Base-by-base conservation (phyloP, 2,329 filamentous ascomycete species). In the Pseudogymnoascus sp. region DNA sequence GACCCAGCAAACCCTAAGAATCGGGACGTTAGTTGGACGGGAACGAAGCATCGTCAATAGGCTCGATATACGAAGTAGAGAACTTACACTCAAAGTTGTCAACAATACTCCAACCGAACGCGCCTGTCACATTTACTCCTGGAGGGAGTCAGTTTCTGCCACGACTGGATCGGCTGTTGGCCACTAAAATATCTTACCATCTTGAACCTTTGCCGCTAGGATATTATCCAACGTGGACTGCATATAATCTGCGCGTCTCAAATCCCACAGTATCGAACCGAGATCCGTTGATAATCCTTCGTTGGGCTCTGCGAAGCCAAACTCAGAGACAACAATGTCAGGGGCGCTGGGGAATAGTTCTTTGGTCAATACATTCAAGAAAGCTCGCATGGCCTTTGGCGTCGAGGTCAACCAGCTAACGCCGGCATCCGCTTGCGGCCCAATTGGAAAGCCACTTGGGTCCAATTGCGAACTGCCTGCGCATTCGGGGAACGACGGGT, bases 381-480 rank as follows among this genome's bases (percentile, higher is more conserved):
- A 78, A 19, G 72, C 70, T 13, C 77, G 72, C 17, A 80, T 72
- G 1, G 74, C 75, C 1, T 68, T 64, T 0, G 77, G 77, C 0
- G 77, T 76, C 38, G 67, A 72, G 67, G 74, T 75, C 11, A 80
- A 68, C 78, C 78, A 80, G 35, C 64, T 70, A 59, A 76, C 76
- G 9, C 71, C 73, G 6, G 72, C 69, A 62, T 79, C 78, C 1
- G 74, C 77, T 0, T 77, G 69, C 2, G 78, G 79, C 1, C 77
- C 78, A 10, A 77, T 69, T 1, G 77, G 77, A 65, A 81, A 81
- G 4, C 76, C 77, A 63, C 76, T 74, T 0, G 77, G 70, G 0
- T 72, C 73, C 1, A 71, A 63, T 4, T 69, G 72, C 7, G 67
- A 65, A 2, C 71, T 73, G 21, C 73, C 70, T 9, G 76, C 75